phyloP scores from a whole-genome alignment of 805 yeast genomes.

The Myxozyma kluyveri region DNA sequence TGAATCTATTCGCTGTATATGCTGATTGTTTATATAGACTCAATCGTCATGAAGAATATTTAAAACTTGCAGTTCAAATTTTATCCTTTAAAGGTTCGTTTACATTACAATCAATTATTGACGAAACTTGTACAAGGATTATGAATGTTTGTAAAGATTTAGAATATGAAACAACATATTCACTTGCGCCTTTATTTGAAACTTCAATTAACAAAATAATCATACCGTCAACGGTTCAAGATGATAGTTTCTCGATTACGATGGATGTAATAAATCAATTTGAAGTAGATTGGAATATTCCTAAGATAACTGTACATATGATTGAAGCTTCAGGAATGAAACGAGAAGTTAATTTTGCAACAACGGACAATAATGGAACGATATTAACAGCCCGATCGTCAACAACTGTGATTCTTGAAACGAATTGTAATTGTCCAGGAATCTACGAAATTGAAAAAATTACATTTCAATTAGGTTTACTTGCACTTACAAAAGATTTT shows the following conservation, averaged over 20 bases:
- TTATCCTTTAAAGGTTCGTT: conserved; percentile 3
- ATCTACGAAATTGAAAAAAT: conserved; percentile 37
- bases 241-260: conserved; percentile 18
- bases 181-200: conserved; percentile 13
- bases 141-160: conserved; percentile 5
- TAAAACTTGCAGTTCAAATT: conserved; percentile 29
- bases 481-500: conserved; percentile 32
- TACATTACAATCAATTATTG: neutral
- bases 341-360: conserved; percentile 14
- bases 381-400: conserved; percentile 7
- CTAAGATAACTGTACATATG: conserved; percentile 12
- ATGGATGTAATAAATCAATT: conserved; percentile 13
- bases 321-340: conserved; percentile 24
- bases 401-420: conserved; percentile 32
- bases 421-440: conserved; percentile 41
- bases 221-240: conserved; percentile 5
- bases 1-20: conserved; percentile 61
- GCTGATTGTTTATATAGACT: conserved; percentile 56
- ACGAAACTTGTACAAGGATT: conserved; percentile 9
- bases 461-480: conserved; percentile 34
- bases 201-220: conserved; percentile 3
- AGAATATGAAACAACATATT: conserved; percentile 6
- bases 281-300: conserved; percentile 14
- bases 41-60: conserved; percentile 30
- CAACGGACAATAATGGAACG: conserved; percentile 4